phyloP scores from a whole-genome alignment of 371 early-diverging fungal genomes.

The Coemansia sp. region DNA sequence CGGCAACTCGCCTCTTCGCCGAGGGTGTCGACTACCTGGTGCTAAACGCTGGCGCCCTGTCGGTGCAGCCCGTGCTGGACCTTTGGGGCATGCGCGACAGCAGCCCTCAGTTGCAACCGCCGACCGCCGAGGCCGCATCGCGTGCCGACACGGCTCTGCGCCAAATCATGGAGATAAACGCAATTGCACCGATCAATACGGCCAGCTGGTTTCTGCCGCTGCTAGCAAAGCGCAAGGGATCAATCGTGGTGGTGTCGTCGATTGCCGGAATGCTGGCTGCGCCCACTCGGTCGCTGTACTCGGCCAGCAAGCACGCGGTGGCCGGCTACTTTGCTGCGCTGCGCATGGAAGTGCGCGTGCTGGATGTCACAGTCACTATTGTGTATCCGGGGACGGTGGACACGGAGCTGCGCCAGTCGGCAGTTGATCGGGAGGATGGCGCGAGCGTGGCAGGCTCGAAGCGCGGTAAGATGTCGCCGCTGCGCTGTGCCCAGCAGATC shows the following conservation, averaged over 20 bases:
- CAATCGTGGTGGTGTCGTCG: slow-evolving; percentile 74
- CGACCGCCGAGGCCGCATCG: slow-evolving; percentile 2
- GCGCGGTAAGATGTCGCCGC: slow-evolving; percentile 62
- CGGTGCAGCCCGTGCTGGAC: slow-evolving; percentile 36
- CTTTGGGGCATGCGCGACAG: slow-evolving; percentile 21
- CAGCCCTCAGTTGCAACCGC: neutral
- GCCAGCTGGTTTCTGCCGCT: slow-evolving; percentile 63
- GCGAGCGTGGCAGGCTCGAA: slow-evolving; percentile 55
- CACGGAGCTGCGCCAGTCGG: slow-evolving; percentile 69
- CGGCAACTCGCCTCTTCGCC: neutral
- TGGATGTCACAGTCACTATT: slow-evolving; percentile 60
- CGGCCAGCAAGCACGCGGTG: slow-evolving; percentile 79
- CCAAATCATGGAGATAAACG: slow-evolving; percentile 64
- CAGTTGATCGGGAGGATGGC: slow-evolving; percentile 56
- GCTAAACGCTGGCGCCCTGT: slow-evolving; percentile 48
- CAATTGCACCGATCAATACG: slow-evolving; percentile 61
- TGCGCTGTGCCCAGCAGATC: slow-evolving; percentile 61
- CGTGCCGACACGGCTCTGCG: slow-evolving; percentile 43
- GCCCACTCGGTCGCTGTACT: slow-evolving; percentile 81
- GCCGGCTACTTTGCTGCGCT: slow-evolving; percentile 84
- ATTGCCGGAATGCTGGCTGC: slow-evolving; percentile 77
- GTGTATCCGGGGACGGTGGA: slow-evolving; percentile 77
- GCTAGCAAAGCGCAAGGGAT: slow-evolving; percentile 54
- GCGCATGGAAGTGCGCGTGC: slow-evolving; percentile 68
- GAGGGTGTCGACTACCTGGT: slow-evolving; percentile 45